Percentiles rank a stretch among this genome's conserved stretches.
These are phyloP conservation scores for Claviceps sorghi DNA, from an alignment of 2,329 filamentous ascomycete species.

Conservation along the genomic window DNA sequence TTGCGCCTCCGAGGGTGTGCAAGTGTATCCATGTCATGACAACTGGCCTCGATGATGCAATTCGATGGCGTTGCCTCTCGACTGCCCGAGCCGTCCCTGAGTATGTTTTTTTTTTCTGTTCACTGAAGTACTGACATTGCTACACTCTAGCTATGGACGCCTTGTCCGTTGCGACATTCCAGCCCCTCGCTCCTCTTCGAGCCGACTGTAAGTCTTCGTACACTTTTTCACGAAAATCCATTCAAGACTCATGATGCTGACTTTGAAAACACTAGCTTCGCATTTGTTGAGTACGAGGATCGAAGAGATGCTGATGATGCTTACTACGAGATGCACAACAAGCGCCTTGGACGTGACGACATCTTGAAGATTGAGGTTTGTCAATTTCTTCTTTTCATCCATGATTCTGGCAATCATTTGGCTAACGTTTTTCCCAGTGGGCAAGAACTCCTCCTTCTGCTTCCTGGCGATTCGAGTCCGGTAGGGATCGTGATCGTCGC, in stretches of 20 bases:
- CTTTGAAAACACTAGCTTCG: constrained; percentile 46
- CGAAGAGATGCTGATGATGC: constrained; percentile 96
- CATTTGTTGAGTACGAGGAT: constrained; percentile 98
- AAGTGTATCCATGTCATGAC: constrained; percentile 7
- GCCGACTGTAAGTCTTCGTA: constrained; percentile 66
- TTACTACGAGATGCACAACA: constrained; percentile 99
- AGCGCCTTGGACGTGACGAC: constrained; percentile 91
- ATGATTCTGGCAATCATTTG: neutral
- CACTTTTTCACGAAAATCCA: neutral
- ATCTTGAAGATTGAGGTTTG: constrained; percentile 92
- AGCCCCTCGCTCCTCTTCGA: constrained; percentile 81
- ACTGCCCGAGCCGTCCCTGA: neutral
- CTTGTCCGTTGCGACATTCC: constrained; percentile 98
- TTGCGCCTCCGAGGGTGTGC: constrained; percentile 10
- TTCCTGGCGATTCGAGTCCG: constrained; percentile 95
- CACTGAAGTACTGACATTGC: constrained; percentile 17
- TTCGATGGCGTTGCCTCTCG: neutral
- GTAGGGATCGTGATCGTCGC: constrained; percentile 57
- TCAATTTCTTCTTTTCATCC: neutral
- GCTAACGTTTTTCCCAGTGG: constrained; percentile 49
- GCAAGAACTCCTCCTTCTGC: constrained; percentile 94
- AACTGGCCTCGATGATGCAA: constrained; percentile 4
- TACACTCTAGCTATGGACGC: constrained; percentile 65
- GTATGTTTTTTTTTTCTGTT: constrained; percentile 3
- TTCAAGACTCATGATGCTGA: constrained; percentile 2